Conservation (phyloP, 78 protist genomes). For the Polysphondylium violaceum region DNA sequence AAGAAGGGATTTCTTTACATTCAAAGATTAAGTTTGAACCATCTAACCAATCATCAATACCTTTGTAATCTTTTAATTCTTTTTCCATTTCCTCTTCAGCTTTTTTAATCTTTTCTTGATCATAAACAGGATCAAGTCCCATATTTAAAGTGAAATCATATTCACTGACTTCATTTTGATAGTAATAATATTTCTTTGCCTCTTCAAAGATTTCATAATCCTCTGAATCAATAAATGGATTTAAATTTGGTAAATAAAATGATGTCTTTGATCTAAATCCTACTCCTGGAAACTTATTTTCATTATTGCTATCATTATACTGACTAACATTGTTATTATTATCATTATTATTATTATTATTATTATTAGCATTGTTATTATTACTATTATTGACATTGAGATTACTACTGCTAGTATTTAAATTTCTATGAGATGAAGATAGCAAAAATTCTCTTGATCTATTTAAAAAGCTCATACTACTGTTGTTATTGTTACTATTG, state of each 20-base stretch:
- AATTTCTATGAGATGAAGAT: neutral
- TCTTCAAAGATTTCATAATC: conserved; percentile 21
- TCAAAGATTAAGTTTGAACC: conserved; percentile 22
- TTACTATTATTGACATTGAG: neutral
- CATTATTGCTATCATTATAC: neutral
- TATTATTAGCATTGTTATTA: neutral
- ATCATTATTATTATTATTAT: neutral
- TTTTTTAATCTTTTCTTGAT: neutral
- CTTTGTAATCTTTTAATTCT: conserved; percentile 23
- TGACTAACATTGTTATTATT: neutral
- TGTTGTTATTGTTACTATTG: conserved; percentile 10
- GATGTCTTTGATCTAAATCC: neutral
- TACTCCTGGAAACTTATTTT: conserved; percentile 1
- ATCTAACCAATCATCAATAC: conserved; percentile 48
- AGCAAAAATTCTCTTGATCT: neutral
- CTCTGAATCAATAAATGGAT: conserved; percentile 42
- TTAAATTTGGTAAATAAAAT: conserved; percentile 32
- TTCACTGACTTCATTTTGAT: conserved; percentile 28
- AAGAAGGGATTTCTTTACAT: conserved; percentile 3
- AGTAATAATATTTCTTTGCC: conserved; percentile 39
- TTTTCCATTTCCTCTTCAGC: conserved; percentile 14
- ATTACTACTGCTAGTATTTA: neutral
- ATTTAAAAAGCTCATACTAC: neutral
- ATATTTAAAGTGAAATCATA: neutral
- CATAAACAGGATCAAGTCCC: conserved; percentile 4